Conservation (phyloP, 2,329 filamentous ascomycete species). For the Lachnellula arida region DNA sequence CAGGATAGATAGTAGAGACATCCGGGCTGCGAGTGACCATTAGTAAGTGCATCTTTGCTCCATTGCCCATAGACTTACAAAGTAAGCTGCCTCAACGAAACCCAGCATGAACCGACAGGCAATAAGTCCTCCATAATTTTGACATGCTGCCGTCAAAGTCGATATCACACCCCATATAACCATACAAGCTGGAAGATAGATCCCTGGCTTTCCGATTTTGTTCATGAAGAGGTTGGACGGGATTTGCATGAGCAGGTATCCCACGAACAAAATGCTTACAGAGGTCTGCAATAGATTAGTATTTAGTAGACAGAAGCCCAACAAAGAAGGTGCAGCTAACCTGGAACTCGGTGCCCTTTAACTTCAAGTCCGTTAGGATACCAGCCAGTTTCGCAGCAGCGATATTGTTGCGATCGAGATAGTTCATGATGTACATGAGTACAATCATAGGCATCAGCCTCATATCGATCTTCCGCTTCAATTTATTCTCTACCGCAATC, state of each 20-base stretch:
- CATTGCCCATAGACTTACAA: slow-evolving; percentile 32
- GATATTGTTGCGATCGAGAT: slow-evolving; percentile 56
- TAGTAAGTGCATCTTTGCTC: not conserved
- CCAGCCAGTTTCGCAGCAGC: slow-evolving; percentile 50
- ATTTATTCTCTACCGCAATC: slow-evolving; percentile 45
- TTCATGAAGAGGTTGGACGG: slow-evolving; percentile 46
- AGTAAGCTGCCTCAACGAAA: slow-evolving; percentile 52
- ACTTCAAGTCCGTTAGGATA: slow-evolving; percentile 38
- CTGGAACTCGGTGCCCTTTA: slow-evolving; percentile 40
- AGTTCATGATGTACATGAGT: slow-evolving; percentile 68
- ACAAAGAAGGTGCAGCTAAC: slow-evolving; percentile 17
- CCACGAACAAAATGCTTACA: slow-evolving; percentile 37
- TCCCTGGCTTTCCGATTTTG: slow-evolving; percentile 43
- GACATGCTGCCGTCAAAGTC: slow-evolving; percentile 43
- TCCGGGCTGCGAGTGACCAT: slow-evolving; percentile 7
- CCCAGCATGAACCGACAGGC: slow-evolving; percentile 47
- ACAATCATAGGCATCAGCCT: slow-evolving; percentile 63
- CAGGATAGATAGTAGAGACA: slow-evolving; percentile 58
- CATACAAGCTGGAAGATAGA: slow-evolving; percentile 48
- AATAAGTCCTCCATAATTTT: slow-evolving; percentile 43
- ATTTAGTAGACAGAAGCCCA: not conserved
- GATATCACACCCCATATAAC: slow-evolving; percentile 47
- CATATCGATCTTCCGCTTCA: slow-evolving; percentile 61
- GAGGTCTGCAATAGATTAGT: slow-evolving; percentile 31
- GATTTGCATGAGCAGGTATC: slow-evolving; percentile 40